Percentiles rank a stretch among this genome's conserved stretches.
phyloP scores from a whole-genome alignment of 176 grass and related monocot genomes.

The Phoenix dactylifera region DNA sequence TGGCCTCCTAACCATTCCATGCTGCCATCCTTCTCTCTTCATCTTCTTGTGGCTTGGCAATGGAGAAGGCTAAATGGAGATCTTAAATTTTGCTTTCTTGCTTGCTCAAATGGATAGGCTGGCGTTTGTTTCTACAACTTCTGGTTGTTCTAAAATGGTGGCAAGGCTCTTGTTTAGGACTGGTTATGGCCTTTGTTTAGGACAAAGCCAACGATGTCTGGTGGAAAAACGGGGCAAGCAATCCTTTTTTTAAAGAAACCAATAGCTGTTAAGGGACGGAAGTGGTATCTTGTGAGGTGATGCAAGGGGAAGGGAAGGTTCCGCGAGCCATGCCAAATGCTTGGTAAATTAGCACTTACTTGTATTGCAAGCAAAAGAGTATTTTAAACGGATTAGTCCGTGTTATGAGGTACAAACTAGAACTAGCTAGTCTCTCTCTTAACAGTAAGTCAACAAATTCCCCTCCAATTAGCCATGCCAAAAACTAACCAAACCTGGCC shows the following conservation, averaged over 20 bases:
- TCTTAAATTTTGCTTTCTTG: too few species aligned
- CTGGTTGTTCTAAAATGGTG: slow-evolving; percentile 7
- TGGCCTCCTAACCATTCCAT: slow-evolving; percentile 35
- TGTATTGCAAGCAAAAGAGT: too few species aligned
- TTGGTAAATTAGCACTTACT: too few species aligned
- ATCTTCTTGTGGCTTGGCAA: slow-evolving; percentile 11
- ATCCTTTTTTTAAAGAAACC: neutral
- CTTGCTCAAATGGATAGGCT: too few species aligned
- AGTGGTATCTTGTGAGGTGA: slow-evolving; percentile 31
- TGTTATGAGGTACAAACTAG: too few species aligned
- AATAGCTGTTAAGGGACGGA: slow-evolving; percentile 2
- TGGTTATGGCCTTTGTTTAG: slow-evolving; percentile 1
- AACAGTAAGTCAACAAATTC: too few species aligned
- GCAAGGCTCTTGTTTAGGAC: neutral
- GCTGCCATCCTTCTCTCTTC: slow-evolving; percentile 88
- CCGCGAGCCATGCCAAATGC: neutral
- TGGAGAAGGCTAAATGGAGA: neutral
- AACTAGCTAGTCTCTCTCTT: too few species aligned
- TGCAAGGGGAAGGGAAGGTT: slow-evolving; percentile 11
- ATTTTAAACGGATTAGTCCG: too few species aligned
- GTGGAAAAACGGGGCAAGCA: slow-evolving; percentile 30
- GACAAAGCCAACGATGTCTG: slow-evolving; percentile 14
- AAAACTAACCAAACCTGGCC: too few species aligned
- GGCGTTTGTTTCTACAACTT: too few species aligned
- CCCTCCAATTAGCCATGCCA: too few species aligned